Conservation (phyloP, 1,284 basidiomycete genomes). For the Ganoderma sinense region DNA sequence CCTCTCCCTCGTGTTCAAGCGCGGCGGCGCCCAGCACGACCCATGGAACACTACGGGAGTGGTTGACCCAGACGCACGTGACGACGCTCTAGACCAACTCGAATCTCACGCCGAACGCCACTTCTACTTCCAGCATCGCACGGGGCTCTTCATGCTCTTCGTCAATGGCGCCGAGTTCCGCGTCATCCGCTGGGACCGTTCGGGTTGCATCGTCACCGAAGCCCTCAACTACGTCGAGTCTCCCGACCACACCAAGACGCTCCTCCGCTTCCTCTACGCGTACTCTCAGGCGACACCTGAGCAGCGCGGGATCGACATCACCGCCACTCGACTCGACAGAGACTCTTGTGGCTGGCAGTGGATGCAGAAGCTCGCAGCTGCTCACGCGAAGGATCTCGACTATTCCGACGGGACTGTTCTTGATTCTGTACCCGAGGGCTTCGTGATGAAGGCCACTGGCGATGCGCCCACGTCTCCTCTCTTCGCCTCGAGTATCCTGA, state of each 20-base stretch:
- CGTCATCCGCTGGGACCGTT: slow-evolving; percentile 23
- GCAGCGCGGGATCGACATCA: slow-evolving; percentile 14
- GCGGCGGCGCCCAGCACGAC: no score
- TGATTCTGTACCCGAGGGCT: neutral
- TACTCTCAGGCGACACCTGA: slow-evolving; percentile 4
- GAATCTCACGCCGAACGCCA: neutral
- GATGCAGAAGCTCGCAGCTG: slow-evolving; percentile 8
- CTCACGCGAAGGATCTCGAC: neutral
- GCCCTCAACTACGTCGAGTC: slow-evolving; percentile 11
- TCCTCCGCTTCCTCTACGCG: slow-evolving; percentile 7
- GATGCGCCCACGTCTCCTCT: neutral
- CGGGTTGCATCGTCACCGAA: slow-evolving; percentile 16
- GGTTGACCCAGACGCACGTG: neutral
- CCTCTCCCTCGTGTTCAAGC: no score
- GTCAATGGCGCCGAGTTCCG: slow-evolving; percentile 18
- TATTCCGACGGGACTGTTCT: neutral
- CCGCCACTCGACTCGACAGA: slow-evolving; percentile 3
- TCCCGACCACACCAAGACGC: neutral
- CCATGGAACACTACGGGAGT: no score
- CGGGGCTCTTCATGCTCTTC: slow-evolving; percentile 15
- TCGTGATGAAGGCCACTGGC: neutral
- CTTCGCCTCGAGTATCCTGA: neutral
- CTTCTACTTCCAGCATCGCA: slow-evolving; percentile 18
- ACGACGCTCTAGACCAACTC: neutral
- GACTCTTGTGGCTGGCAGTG: slow-evolving; percentile 13